Percentiles rank a stretch among this genome's conserved stretches.
These are phyloP conservation scores for Colletotrichum higginsianum DNA, from an alignment of 2,329 filamentous ascomycete genomes.

Conservation along the genomic window DNA sequence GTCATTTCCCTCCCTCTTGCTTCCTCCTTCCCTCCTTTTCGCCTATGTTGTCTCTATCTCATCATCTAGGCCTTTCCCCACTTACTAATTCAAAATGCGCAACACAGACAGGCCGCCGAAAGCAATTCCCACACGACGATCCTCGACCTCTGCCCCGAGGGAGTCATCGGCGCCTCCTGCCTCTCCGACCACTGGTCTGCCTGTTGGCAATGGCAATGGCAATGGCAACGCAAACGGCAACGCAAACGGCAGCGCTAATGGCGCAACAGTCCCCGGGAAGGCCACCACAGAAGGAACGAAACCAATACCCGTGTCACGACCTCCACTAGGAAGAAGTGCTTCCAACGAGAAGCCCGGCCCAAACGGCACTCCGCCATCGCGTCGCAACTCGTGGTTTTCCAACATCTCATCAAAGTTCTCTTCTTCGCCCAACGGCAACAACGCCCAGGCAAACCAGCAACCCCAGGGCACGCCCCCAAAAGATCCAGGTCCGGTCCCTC, in stretches of 20 bases:
- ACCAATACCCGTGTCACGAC: constrained; percentile 49
- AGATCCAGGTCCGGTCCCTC: constrained; percentile 49
- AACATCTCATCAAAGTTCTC: constrained; percentile 95
- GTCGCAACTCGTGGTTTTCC: constrained; percentile 91
- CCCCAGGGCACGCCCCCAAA: constrained; percentile 53
- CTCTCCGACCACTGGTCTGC: constrained; percentile 30
- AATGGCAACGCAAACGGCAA: constrained; percentile 13
- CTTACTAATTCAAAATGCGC: constrained; percentile 38
- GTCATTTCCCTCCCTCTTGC: constrained; percentile 12
- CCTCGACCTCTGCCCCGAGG: constrained; percentile 32
- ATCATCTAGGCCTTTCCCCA: neutral
- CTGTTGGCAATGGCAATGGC: constrained; percentile 18
- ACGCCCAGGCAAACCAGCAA: constrained; percentile 52
- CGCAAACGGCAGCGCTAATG: constrained; percentile 35
- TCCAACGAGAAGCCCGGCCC: constrained; percentile 51
- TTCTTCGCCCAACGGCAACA: constrained; percentile 61
- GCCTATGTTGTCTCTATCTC: constrained; percentile 9
- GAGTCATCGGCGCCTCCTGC: constrained; percentile 25
- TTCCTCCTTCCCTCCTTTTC: neutral
- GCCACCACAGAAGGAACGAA: constrained; percentile 43
- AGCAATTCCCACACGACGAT: constrained; percentile 25
- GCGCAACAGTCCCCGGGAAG: constrained; percentile 28
- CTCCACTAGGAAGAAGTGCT: constrained; percentile 49
- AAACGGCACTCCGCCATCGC: constrained; percentile 57
- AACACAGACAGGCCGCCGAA: constrained; percentile 38